Conservation (phyloP, 495 filamentous ascomycete genomes). For the Parmelia sp. region DNA sequence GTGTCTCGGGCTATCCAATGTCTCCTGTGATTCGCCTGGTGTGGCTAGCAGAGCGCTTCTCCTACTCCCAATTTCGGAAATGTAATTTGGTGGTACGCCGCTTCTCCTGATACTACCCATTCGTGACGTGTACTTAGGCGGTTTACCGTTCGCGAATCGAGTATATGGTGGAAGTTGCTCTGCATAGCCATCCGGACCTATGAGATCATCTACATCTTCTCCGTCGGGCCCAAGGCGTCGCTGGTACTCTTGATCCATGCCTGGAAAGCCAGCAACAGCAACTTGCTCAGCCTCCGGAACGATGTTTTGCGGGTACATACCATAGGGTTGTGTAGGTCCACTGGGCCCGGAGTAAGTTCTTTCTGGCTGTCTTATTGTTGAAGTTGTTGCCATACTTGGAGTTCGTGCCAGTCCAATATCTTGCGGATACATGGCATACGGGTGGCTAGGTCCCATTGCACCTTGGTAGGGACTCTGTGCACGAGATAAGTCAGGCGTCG, state of each 20-base stretch:
- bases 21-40: conserved; percentile 14
- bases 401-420: conserved; percentile 49
- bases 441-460: conserved; percentile 50
- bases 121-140: conserved; percentile 21
- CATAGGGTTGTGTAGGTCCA: conserved; percentile 82
- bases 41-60: neutral
- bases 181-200: conserved; percentile 85
- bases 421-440: conserved; percentile 52
- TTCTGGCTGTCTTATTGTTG: conserved; percentile 51
- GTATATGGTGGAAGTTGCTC: conserved; percentile 89
- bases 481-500: conserved; percentile 31
- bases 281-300: conserved; percentile 45
- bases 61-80: conserved; percentile 9
- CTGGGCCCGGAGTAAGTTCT: conserved; percentile 54
- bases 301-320: conserved; percentile 75
- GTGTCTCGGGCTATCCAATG: conserved; percentile 5
- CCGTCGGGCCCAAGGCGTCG: conserved; percentile 69
- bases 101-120: conserved; percentile 8
- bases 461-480: conserved; percentile 49
- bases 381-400: conserved; percentile 58
- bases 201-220: conserved; percentile 75
- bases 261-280: conserved; percentile 57
- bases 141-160: conserved; percentile 58
- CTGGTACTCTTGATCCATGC: conserved; percentile 57
- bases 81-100: neutral